Percentiles rank a stretch among this genome's conserved stretches.
These are phyloP conservation scores for Nakazawaea siamensis DNA, from an alignment of 805 yeast genomes.

Conservation along the genomic window DNA sequence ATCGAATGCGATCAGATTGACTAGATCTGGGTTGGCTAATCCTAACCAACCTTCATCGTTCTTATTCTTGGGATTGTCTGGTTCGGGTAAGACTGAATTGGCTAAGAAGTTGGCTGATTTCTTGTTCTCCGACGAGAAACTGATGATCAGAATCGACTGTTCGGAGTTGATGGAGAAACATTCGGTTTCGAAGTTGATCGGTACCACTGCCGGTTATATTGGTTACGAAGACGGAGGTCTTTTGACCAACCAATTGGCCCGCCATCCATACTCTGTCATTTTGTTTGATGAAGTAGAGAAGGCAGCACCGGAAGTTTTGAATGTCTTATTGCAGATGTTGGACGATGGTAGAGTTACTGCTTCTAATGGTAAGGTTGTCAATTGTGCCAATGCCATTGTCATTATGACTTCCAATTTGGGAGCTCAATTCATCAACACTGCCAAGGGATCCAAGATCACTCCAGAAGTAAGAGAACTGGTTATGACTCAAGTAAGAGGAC, in stretches of 20 bases:
- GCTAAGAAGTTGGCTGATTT: constrained; percentile 97
- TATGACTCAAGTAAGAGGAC: constrained; percentile 74
- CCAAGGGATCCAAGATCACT: constrained; percentile 55
- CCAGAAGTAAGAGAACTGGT: constrained; percentile 67
- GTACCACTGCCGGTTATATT: constrained; percentile 96
- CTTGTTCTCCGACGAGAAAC: constrained; percentile 90
- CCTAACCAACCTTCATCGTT: constrained; percentile 97
- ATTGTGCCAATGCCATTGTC: constrained; percentile 85
- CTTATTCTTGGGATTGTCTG: constrained; percentile 89
- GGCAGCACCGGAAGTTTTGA: constrained; percentile 96
- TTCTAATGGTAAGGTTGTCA: constrained; percentile 87
- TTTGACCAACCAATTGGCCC: constrained; percentile 81
- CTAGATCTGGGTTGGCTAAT: constrained; percentile 91
- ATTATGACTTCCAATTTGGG: constrained; percentile 98
- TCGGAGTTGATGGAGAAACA: constrained; percentile 94
- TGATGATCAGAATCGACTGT: constrained; percentile 96
- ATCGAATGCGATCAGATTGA: constrained; percentile 86
- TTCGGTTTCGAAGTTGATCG: constrained; percentile 89
- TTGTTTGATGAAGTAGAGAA: constrained; percentile 97
- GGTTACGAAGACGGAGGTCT: constrained; percentile 98
- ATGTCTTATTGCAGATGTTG: constrained; percentile 81
- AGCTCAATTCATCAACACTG: constrained; percentile 74
- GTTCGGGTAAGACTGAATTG: constrained; percentile 97
- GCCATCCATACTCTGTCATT: constrained; percentile 94
- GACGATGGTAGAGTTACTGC: constrained; percentile 97